Percentiles rank a stretch among this genome's conserved stretches.
These are phyloP conservation scores for Hansenula anomala DNA, from an alignment of 1,139 yeast species.

Conservation along the genomic window DNA sequence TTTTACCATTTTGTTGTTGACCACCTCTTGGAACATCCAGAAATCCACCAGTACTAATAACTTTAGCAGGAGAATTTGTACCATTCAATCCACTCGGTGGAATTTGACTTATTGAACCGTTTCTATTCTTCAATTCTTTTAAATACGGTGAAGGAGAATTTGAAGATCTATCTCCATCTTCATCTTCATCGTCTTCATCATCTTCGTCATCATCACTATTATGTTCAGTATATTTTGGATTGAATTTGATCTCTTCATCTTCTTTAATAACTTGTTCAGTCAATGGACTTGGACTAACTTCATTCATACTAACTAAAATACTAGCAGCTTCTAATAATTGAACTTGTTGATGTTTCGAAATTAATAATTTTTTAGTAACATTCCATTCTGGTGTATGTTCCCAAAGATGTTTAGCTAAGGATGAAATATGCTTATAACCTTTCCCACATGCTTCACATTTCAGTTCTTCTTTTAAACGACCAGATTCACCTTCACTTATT, in stretches of 20 bases:
- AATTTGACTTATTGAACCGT: conserved; percentile 26
- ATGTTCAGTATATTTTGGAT: conserved; percentile 7
- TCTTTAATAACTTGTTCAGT: conserved; percentile 6
- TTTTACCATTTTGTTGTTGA: neutral
- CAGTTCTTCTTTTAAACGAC: conserved; percentile 74
- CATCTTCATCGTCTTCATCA: conserved; percentile 6
- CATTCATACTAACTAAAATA: conserved; percentile 78
- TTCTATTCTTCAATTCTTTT: conserved; percentile 12
- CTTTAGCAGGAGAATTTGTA: neutral
- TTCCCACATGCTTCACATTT: conserved; percentile 90
- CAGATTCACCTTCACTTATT: conserved; percentile 82
- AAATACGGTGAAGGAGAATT: conserved; percentile 7
- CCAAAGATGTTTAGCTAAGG: conserved; percentile 75
- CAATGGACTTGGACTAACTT: conserved; percentile 24
- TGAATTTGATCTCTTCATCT: conserved; percentile 4
- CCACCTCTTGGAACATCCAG: conserved; percentile 16
- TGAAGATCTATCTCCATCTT: conserved; percentile 10
- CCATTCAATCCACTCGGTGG: conserved; percentile 24
- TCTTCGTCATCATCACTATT: conserved; percentile 6
- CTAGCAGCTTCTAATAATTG: conserved; percentile 87
- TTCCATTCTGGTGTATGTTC: conserved; percentile 94
- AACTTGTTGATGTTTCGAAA: conserved; percentile 89
- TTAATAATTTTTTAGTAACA: conserved; percentile 70
- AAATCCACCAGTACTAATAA: conserved; percentile 14
- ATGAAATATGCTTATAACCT: conserved; percentile 81